Conservation (phyloP, 176 grass and related monocot species). For the Carex pumila region DNA sequence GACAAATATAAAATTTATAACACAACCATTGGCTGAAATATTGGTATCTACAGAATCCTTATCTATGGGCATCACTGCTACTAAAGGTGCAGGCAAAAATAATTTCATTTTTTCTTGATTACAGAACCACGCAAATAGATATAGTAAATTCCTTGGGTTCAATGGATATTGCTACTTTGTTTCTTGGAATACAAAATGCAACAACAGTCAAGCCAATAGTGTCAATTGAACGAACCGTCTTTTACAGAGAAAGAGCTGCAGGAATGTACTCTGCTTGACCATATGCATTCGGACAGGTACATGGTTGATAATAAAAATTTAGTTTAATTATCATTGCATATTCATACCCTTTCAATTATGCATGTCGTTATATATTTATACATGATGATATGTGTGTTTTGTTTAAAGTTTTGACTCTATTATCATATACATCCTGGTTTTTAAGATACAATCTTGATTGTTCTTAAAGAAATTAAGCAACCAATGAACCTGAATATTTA, state of each 20-base stretch:
- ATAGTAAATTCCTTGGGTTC: slow-evolving; percentile 73
- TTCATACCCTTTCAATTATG: background rate
- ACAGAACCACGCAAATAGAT: slow-evolving; percentile 40
- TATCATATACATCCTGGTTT: background rate
- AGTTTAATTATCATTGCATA: background rate
- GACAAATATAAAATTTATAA: background rate
- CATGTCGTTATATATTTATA: background rate
- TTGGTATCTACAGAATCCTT: background rate
- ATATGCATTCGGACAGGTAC: slow-evolving; percentile 91
- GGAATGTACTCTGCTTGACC: slow-evolving; percentile 93
- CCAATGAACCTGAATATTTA: background rate
- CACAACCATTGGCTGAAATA: background rate
- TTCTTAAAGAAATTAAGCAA: background rate
- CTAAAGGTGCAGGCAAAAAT: background rate
- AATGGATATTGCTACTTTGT: slow-evolving; percentile 68
- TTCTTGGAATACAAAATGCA: slow-evolving; percentile 56
- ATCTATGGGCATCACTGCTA: background rate
- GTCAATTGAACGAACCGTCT: slow-evolving; percentile 68
- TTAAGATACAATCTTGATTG: background rate
- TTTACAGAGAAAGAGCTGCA: slow-evolving; percentile 89
- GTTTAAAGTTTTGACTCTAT: background rate
- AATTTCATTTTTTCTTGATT: background rate
- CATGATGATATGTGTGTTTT: background rate
- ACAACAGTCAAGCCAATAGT: slow-evolving; percentile 76
- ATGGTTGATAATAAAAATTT: background rate